These are phyloP conservation scores for Aaosphaeria pasadenensis DNA, from an alignment of 2,329 filamentous ascomycete genomes.

Conservation along the genomic window DNA sequence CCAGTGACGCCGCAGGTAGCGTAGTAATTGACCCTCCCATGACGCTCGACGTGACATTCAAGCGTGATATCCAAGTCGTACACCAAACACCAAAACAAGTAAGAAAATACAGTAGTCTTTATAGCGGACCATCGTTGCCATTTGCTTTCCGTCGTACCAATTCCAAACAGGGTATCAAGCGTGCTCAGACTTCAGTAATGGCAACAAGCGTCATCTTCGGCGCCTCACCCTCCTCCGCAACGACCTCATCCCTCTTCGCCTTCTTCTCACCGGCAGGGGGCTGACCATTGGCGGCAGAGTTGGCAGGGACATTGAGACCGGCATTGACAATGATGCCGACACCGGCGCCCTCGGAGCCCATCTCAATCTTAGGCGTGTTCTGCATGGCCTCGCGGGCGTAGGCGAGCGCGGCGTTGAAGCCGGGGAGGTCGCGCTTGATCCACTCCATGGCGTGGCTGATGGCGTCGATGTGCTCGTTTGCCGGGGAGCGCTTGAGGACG, in stretches of 20 bases:
- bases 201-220: slow-evolving; percentile 40
- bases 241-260: slow-evolving; percentile 27
- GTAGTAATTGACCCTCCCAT: neutral
- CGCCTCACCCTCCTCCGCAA: slow-evolving; percentile 25
- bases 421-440: slow-evolving; percentile 48
- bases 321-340: slow-evolving; percentile 37
- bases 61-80: neutral
- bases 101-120: slow-evolving; percentile 2
- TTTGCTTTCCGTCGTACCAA: neutral
- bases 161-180: slow-evolving; percentile 6
- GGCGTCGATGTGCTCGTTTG: slow-evolving; percentile 24
- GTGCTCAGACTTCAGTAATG: slow-evolving; percentile 34
- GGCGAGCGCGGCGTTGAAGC: slow-evolving; percentile 48
- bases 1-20: neutral
- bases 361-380: slow-evolving; percentile 48
- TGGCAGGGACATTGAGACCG: slow-evolving; percentile 36
- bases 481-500: slow-evolving; percentile 23
- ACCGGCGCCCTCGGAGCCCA: slow-evolving; percentile 48
- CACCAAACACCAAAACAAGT: slow-evolving; percentile 2
- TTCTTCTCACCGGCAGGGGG: slow-evolving; percentile 5
- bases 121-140: slow-evolving; percentile 1
- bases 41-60: neutral
- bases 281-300: slow-evolving; percentile 37
- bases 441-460: slow-evolving; percentile 32
- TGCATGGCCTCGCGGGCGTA: slow-evolving; percentile 48